Percentiles rank a stretch among this genome's conserved stretches.
Evolutionary conservation across 345 rosid genomes (phyloP).

Genomic region (Euphorbia tirucalli): DNA sequence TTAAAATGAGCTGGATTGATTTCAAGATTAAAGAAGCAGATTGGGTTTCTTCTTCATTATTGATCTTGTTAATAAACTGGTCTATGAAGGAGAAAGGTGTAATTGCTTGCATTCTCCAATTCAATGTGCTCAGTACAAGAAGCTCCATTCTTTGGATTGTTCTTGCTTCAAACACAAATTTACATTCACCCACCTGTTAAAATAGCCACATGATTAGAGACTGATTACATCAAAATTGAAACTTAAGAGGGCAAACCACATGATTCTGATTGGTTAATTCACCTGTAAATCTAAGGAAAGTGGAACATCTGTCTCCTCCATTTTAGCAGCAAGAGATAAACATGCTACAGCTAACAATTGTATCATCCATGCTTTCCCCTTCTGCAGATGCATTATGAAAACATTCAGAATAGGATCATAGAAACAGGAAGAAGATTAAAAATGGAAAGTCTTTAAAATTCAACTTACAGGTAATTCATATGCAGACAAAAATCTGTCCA

Average conservation of each 20-base stretch:
- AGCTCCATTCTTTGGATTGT: slow-evolving; percentile 77
- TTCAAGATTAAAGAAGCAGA: slow-evolving; percentile 29
- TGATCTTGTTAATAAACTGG: slow-evolving; percentile 53
- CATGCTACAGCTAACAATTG: slow-evolving; percentile 73
- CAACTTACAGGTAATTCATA: no score
- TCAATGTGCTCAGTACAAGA: slow-evolving; percentile 59
- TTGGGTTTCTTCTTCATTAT: slow-evolving; percentile 38
- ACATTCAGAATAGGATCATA: background rate
- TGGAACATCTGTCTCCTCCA: slow-evolving; percentile 73
- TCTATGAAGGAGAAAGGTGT: slow-evolving; percentile 69
- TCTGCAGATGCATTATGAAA: slow-evolving; percentile 34
- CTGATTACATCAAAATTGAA: slow-evolving; percentile 8
- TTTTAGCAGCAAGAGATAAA: slow-evolving; percentile 68
- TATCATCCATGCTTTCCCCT: slow-evolving; percentile 66
- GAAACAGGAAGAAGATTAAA: no score
- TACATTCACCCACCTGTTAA: slow-evolving; percentile 52
- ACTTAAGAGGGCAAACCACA: no score
- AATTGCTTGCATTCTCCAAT: slow-evolving; percentile 76
- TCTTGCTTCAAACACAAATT: slow-evolving; percentile 59
- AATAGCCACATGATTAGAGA: background rate
- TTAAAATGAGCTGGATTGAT: no score
- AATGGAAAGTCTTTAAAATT: no score
- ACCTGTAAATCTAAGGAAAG: slow-evolving; percentile 68
- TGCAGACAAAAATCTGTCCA: slow-evolving; percentile 78
- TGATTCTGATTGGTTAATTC: no score